Evolutionary conservation across 805 yeast species (phyloP), one percentile per base, ranked within the genome.

Genomic region (Pichia ethanolica): DNA sequence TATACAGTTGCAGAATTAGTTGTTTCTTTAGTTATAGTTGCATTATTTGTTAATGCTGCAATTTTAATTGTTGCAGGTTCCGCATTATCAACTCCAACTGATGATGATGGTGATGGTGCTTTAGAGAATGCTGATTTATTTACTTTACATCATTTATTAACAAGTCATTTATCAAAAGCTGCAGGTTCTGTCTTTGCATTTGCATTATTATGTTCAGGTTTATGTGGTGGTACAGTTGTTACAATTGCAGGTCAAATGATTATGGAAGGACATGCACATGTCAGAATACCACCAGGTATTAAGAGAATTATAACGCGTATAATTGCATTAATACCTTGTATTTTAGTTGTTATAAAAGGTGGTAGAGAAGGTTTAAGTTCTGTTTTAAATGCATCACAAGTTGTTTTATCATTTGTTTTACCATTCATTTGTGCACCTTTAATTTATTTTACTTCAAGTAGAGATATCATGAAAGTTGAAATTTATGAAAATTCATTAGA

Each of bases 211-310:
- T 89, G 86, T 62, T 83, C 91, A 12, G 97, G 97, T n/a, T 91
- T 89, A 61, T 83, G 93, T 59, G 97, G 97, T 3, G 97, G 97
- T 39, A 86, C 91, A 38, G 95, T 89, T 20, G 89, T 96, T 62
- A 90, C 97, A 0, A 74, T 90, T 59, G 90, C 97, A 2, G 96
- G 97, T 36, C 97, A 89, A 64, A 87, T 88, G 81, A 95, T 89
- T 8, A 81, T 88, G 59, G 96, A 89, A 64, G 97, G 97, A 1
- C 90, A 89, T 59, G 72, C 88, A 28, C 72, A 77, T 52, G 86
- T 95, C 86, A 71, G 85, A 7, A 74, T 89, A 52, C 80, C 86
- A 35, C 97, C 97, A 2, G 89, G 89, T 69, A 71, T 84, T 2
- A 77, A 95, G 48, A 75, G 96, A 53, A 70, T 89, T 40, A 71